phyloP scores from a whole-genome alignment of 495 filamentous ascomycete species.

The Podospora anserina region DNA sequence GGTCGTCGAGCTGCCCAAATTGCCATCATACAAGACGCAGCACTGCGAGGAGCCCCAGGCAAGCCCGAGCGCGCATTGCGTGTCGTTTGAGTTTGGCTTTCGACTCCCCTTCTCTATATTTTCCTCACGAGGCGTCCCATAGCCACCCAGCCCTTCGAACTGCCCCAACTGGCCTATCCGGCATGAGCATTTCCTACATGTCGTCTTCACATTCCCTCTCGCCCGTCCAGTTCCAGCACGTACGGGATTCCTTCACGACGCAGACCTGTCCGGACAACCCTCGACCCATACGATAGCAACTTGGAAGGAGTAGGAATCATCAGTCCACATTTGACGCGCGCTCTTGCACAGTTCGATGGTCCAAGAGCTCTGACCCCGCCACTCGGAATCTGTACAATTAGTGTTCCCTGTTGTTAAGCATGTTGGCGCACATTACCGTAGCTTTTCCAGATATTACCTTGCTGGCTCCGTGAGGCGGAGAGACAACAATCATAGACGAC shows the following conservation, averaged over 20 bases:
- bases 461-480: not conserved
- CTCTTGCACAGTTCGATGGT: not conserved
- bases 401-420: constrained; percentile 7
- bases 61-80: not conserved
- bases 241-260: not conserved
- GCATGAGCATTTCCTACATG: not conserved
- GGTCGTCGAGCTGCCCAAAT: not conserved
- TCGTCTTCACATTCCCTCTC: not conserved
- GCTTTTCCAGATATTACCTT: not conserved
- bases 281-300: not conserved
- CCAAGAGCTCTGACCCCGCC: not conserved
- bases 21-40: not conserved
- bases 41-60: not conserved
- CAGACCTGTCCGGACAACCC: not conserved
- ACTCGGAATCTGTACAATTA: not conserved
- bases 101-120: not conserved
- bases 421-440: constrained; percentile 15
- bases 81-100: not conserved
- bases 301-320: not conserved
- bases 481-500: not conserved
- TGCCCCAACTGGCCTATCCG: not conserved
- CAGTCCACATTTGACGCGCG: not conserved
- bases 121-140: not conserved
- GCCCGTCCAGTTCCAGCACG: not conserved
- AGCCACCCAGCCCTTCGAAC: not conserved